Evolutionary conservation across 179 eudicot species (phyloP).

Genomic region (Silene coronaria): DNA sequence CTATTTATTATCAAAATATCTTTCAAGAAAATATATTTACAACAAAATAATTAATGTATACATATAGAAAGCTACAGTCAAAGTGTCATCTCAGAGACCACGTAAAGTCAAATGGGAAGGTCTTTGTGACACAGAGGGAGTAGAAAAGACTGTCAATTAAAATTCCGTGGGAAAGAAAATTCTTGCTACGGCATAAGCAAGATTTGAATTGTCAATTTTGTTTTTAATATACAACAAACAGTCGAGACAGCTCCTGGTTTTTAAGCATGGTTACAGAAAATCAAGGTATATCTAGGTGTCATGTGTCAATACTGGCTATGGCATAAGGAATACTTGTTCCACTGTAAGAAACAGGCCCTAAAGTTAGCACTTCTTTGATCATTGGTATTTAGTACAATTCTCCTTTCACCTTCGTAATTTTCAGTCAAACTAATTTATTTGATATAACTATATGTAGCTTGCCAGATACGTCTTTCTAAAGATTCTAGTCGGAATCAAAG

Average conservation of each 20-base stretch:
- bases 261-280: not conserved
- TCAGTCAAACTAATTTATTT: not conserved
- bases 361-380: not conserved
- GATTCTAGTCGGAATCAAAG: not conserved
- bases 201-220: not conserved
- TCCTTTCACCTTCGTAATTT: not conserved
- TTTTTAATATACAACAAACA: not conserved
- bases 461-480: not conserved
- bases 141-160: not conserved
- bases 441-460: not conserved
- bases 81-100: no score
- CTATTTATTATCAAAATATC: no score
- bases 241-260: not conserved
- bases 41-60: no score
- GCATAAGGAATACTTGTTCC: not conserved
- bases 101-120: no score
- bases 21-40: no score
- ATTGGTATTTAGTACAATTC: not conserved
- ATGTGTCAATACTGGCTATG: not conserved
- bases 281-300: not conserved
- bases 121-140: no score
- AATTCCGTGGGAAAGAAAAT: not conserved
- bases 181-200: not conserved
- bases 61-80: no score
- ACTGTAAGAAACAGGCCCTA: constrained; percentile 6